Base-by-base conservation (phyloP, 2,329 filamentous ascomycete genomes). In the Gaeumannomyces tritici region DNA sequence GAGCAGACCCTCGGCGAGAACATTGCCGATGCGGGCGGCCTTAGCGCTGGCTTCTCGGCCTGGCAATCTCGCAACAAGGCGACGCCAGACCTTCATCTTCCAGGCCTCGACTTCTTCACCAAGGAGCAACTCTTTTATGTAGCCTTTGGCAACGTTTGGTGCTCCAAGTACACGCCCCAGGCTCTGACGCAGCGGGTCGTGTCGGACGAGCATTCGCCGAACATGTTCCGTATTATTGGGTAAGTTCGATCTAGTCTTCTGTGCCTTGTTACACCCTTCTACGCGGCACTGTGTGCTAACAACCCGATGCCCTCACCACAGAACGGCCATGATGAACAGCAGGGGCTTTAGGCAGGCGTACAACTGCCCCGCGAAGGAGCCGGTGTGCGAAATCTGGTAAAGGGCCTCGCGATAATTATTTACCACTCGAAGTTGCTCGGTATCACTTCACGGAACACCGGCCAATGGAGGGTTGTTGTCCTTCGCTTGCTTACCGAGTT, bases 101-200 rank as follows among this genome's bases (percentile, higher is more conserved):
- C 62, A 1, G 62, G 62, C 21, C 62, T 63, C n/a, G 51, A 63
- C 11, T 63, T 57, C 54, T 88, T 88, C 65, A 81, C 80, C 1
- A 82, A 42, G 64, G 86, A 89, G 64, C 86, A 89, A 70, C 71
- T 89, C 5, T 90, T 89, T 74, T 89, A 89, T 68, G 77, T 89
- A 33, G 80, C 80, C 1, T 89, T 84, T 69, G 80, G 76, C 1
- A 86, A 83, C 66, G 81, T 79, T 74, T 89, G 85, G 85, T 90
- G 88, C 69, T 81, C 83, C 33, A 88, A 88, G 75, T 80, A 75
- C 1, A 80, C 83, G 7, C 80, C 82, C 63, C 83, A 85, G 67
- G 76, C 79, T 2, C 82, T 82, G 2, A 78, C 86, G 31, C 76
- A 79, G 61, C 73, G 78, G 1, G 81, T 89, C 59, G 84, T 85